Percentiles rank a stretch among this genome's conserved stretches.
phyloP scores from a whole-genome alignment of 2,329 filamentous ascomycete genomes.

The Aspergillus carbonarius region DNA sequence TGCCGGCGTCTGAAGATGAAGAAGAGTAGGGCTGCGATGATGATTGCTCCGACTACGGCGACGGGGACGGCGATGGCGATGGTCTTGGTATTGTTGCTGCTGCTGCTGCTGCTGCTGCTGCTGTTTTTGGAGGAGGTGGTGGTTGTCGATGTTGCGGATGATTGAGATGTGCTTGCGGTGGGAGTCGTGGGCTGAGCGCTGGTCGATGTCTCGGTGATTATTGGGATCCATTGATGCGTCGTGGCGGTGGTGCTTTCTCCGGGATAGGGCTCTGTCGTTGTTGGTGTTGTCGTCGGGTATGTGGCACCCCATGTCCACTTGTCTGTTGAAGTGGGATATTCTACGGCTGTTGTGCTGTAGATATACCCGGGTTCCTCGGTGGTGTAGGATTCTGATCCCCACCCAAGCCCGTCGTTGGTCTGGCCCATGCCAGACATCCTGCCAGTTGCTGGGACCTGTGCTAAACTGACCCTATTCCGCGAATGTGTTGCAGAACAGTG shows the following conservation, averaged over 20 bases:
- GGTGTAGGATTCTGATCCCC: not conserved
- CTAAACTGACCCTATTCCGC: not conserved
- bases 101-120: not conserved
- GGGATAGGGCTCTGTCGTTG: not conserved
- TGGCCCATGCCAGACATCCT: not conserved
- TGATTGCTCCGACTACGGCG: slow-evolving; percentile 27
- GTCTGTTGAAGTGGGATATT: not conserved
- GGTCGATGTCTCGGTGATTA: not conserved
- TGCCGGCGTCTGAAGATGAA: slow-evolving; percentile 26
- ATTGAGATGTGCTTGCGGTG: not conserved
- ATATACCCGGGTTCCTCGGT: not conserved
- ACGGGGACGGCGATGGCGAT: slow-evolving; percentile 37
- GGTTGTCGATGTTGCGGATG: not conserved
- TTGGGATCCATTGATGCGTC: not conserved
- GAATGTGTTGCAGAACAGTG: not conserved
- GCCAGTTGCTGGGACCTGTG: not conserved
- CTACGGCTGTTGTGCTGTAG: not conserved
- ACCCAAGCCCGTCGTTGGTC: not conserved
- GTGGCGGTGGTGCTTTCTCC: not conserved
- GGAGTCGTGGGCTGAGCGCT: not conserved
- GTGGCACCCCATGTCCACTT: not conserved
- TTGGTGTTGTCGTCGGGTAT: not conserved
- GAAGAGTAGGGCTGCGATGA: slow-evolving; percentile 25
- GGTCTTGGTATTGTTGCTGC: not conserved
- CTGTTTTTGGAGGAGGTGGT: not conserved